A percentile compares a stretch with the other conserved stretches of the same genome.
Conservation (phyloP, 2,329 filamentous ascomycete genomes). For the Cladosporium sp. region DNA sequence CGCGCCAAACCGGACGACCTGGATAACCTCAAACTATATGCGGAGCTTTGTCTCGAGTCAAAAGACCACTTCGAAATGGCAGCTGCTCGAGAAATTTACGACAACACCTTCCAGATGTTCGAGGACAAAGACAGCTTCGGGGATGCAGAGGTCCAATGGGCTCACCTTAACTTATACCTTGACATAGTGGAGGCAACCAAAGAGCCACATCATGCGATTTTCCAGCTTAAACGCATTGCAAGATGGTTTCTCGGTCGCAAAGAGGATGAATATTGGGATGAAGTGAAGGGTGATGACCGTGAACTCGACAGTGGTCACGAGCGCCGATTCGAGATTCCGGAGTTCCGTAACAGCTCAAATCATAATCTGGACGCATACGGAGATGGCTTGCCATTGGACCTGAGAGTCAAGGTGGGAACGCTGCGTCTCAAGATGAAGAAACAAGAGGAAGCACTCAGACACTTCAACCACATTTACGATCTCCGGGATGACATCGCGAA, state of each 20-base stretch:
- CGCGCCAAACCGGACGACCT: constrained; percentile 51
- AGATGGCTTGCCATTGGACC: constrained; percentile 68
- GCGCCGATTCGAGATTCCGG: constrained; percentile 58
- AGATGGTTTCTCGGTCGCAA: constrained; percentile 79
- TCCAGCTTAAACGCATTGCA: constrained; percentile 65
- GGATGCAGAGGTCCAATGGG: constrained; percentile 59
- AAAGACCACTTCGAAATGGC: constrained; percentile 23
- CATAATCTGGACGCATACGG: constrained; percentile 62
- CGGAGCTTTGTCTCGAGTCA: constrained; percentile 45
- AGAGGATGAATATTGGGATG: constrained; percentile 74
- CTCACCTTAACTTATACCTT: constrained; percentile 78
- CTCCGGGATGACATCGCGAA: constrained; percentile 60
- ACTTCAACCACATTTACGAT: constrained; percentile 58
- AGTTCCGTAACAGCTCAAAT: constrained; percentile 52
- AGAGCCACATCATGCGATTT: constrained; percentile 62
- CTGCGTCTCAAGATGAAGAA: constrained; percentile 69
- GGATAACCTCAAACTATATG: constrained; percentile 52
- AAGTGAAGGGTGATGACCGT: constrained; percentile 57
- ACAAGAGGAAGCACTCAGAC: constrained; percentile 60
- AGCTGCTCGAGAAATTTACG: constrained; percentile 38
- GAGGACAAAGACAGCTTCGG: constrained; percentile 28
- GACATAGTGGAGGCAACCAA: constrained; percentile 69
- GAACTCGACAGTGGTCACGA: constrained; percentile 81
- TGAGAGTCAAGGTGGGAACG: constrained; percentile 78
- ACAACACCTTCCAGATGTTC: constrained; percentile 49